Conservation (phyloP, 805 yeast species). For the Torulaspora quercuum region DNA sequence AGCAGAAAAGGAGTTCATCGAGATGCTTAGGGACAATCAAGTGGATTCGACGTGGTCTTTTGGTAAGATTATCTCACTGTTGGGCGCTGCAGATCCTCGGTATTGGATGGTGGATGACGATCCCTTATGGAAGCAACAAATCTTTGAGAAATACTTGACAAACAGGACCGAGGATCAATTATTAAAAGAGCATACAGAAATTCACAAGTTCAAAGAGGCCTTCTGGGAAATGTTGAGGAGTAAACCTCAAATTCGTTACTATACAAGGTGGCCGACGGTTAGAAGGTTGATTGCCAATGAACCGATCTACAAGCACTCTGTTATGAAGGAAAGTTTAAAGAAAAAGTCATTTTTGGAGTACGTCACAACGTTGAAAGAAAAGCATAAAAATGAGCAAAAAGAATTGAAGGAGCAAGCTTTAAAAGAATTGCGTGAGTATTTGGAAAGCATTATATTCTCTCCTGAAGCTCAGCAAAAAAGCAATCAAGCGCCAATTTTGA, state of each 20-base stretch:
- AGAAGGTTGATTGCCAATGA: conserved; percentile 57
- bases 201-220: conserved; percentile 54
- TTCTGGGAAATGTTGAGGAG: conserved; percentile 47
- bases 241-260: conserved; percentile 46
- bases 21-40: conserved; percentile 49
- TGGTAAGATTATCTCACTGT: conserved; percentile 52
- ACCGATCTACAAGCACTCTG: conserved; percentile 59
- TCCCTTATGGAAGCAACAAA: conserved; percentile 53
- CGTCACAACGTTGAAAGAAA: conserved; percentile 39
- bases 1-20: conserved; percentile 46
- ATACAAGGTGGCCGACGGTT: conserved; percentile 62
- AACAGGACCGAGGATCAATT: conserved; percentile 50
- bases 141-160: conserved; percentile 63
- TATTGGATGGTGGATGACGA: conserved; percentile 64
- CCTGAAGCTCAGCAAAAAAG: conserved; percentile 14
- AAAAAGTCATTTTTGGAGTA: conserved; percentile 52
- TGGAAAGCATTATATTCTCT: conserved; percentile 38
- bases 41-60: conserved; percentile 80
- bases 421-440: conserved; percentile 49
- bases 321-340: conserved; percentile 56
- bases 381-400: conserved; percentile 26
- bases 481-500: conserved; percentile 17
- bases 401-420: conserved; percentile 47
- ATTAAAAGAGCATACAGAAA: conserved; percentile 48
- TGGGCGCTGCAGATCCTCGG: conserved; percentile 53